Percentiles rank a stretch among this genome's conserved stretches.
Conservation (phyloP, 192 early-diverging fungal genomes). For the Chytriomyces hyalinus region DNA sequence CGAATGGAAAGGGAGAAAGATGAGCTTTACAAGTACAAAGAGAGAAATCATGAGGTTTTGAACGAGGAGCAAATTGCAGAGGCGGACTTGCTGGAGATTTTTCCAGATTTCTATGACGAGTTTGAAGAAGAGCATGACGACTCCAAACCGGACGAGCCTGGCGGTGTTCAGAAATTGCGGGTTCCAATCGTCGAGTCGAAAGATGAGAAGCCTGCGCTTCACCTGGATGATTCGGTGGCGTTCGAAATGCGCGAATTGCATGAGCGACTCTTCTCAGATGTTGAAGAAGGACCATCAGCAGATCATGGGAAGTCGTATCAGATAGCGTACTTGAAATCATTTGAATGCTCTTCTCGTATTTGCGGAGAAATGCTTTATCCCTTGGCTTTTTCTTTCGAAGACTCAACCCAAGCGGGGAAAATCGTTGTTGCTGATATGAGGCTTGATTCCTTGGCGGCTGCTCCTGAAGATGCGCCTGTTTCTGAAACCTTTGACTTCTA, state of each 20-base stretch:
- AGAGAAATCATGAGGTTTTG: conserved; percentile 44
- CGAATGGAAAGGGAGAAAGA: conserved; percentile 42
- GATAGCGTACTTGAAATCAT: conserved; percentile 25
- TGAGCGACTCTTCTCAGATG: conserved; percentile 34
- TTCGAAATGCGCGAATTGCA: conserved; percentile 61
- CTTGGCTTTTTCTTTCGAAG: conserved; percentile 16
- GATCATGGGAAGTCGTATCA: conserved; percentile 11
- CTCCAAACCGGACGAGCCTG: conserved; percentile 53
- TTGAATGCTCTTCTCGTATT: conserved; percentile 18
- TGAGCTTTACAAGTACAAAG: conserved; percentile 54
- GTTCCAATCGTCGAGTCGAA: not conserved
- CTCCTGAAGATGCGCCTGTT: conserved; percentile 14
- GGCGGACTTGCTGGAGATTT: conserved; percentile 72
- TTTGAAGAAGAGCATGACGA: conserved; percentile 60
- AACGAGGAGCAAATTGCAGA: conserved; percentile 72
- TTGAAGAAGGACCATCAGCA: conserved; percentile 37
- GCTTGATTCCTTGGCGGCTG: conserved; percentile 10
- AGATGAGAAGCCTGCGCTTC: not conserved
- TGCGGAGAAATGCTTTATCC: conserved; percentile 30
- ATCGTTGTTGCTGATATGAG: conserved; percentile 26
- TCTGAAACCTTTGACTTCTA: conserved; percentile 78
- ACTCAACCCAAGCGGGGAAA: conserved; percentile 16
- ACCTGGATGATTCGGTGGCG: conserved; percentile 53
- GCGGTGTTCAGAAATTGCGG: conserved; percentile 4
- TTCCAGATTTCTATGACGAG: conserved; percentile 79